A percentile compares a stretch with the other conserved stretches of the same genome.
These are phyloP conservation scores for Populus tremula DNA, from an alignment of 345 rosid species.

Conservation along the genomic window DNA sequence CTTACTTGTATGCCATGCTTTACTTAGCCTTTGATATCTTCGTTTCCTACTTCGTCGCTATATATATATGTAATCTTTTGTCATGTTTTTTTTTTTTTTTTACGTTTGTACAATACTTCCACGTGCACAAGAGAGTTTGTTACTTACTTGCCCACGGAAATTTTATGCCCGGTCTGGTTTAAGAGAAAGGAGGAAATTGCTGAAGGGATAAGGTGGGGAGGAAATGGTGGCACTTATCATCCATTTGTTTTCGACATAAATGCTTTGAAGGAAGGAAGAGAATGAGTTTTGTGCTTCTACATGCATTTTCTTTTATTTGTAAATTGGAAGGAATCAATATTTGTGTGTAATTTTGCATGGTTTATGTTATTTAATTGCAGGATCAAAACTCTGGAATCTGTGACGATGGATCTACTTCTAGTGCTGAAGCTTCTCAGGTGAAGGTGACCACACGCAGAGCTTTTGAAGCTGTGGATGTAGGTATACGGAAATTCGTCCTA, in stretches of 20 bases:
- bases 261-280: not conserved
- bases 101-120: not conserved
- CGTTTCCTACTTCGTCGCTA: not conserved
- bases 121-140: not conserved
- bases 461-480: conserved; percentile 47
- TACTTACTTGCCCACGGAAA: not conserved
- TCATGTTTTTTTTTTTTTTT: not conserved
- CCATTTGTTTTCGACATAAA: not conserved
- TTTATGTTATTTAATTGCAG: conserved; percentile 24
- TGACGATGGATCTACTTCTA: conserved; percentile 48
- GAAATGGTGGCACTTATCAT: not conserved
- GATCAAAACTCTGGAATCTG: conserved; percentile 31
- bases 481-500: conserved; percentile 13
- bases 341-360: not conserved
- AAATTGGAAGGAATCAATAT: not conserved
- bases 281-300: not conserved
- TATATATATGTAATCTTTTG: too few species aligned
- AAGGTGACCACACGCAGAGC: conserved; percentile 48
- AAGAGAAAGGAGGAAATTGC: conserved; percentile 3
- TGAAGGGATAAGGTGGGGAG: not conserved
- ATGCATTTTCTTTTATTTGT: not conserved
- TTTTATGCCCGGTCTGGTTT: not conserved
- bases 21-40: not conserved
- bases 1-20: not conserved
- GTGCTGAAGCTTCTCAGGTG: conserved; percentile 43